Conservation (phyloP, 2,329 filamentous ascomycete species). For the Pyrenochaeta sp. region DNA sequence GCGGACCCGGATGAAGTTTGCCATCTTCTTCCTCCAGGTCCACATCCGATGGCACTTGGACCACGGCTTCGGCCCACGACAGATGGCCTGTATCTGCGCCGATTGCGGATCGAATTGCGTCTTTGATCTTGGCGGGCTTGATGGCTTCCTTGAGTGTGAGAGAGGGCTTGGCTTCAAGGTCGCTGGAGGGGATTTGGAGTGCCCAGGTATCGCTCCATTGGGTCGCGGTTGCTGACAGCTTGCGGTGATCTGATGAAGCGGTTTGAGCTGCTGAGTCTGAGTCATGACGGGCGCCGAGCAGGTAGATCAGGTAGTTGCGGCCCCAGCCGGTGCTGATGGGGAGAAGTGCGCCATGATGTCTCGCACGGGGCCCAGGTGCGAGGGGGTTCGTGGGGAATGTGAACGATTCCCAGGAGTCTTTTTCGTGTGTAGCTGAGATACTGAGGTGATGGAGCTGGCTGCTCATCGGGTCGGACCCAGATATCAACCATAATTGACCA, state of each 20-base stretch:
- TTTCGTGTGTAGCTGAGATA: slow-evolving; percentile 23
- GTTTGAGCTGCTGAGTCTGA: not conserved
- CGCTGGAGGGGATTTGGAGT: slow-evolving; percentile 52
- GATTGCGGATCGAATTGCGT: slow-evolving; percentile 50
- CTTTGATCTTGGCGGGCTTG: slow-evolving; percentile 55
- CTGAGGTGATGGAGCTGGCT: slow-evolving; percentile 38
- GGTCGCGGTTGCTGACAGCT: slow-evolving; percentile 21
- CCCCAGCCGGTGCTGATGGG: slow-evolving; percentile 54
- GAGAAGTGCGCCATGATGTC: slow-evolving; percentile 48
- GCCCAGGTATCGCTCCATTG: slow-evolving; percentile 55
- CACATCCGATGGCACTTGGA: slow-evolving; percentile 44
- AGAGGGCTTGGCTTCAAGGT: slow-evolving; percentile 31
- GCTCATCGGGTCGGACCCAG: slow-evolving; percentile 41
- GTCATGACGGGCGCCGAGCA: slow-evolving; percentile 45
- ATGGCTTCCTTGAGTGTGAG: slow-evolving; percentile 37
- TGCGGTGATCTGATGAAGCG: slow-evolving; percentile 9
- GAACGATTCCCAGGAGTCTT: slow-evolving; percentile 48
- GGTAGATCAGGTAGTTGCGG: slow-evolving; percentile 54
- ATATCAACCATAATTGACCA: slow-evolving; percentile 51
- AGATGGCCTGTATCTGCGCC: slow-evolving; percentile 51
- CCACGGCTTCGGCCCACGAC: slow-evolving; percentile 53
- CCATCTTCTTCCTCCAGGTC: slow-evolving; percentile 44
- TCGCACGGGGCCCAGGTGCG: slow-evolving; percentile 51
- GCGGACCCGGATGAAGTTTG: slow-evolving; percentile 55
- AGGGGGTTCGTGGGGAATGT: slow-evolving; percentile 54